Conservation (phyloP, 352 stramenopile species). For the Phytophthora boehmeriae region DNA sequence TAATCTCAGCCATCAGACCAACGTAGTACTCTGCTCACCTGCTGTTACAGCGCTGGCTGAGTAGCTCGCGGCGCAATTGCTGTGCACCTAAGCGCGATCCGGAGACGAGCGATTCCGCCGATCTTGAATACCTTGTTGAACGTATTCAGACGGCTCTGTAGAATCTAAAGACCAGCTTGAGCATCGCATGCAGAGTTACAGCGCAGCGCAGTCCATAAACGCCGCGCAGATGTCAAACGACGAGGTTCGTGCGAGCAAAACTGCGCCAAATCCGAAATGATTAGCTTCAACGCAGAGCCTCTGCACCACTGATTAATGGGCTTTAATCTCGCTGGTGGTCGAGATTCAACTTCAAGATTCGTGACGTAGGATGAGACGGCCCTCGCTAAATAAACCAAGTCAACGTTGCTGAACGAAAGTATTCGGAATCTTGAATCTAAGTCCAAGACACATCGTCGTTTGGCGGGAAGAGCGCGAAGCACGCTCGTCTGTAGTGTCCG, state of each 20-base stretch:
- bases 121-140: neutral
- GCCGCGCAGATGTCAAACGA: neutral
- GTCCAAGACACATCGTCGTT: neutral
- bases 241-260: neutral
- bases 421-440: conserved; percentile 9
- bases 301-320: conserved; percentile 3
- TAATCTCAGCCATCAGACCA: neutral
- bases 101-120: neutral
- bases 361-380: neutral
- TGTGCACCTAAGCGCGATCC: neutral
- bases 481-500: neutral
- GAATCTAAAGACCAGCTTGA: neutral
- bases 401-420: neutral
- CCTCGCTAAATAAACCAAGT: neutral
- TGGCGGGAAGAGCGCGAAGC: neutral
- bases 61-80: neutral
- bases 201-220: neutral
- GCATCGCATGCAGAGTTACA: neutral
- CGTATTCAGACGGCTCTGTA: neutral
- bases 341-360: conserved; percentile 19
- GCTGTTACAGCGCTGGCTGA: too few relatives aligned
- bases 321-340: conserved; percentile 3
- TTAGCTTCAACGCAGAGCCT: neutral
- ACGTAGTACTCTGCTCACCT: neutral
- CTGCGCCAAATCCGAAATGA: neutral